A percentile compares a stretch with the other conserved stretches of the same genome.
These are phyloP conservation scores for Gentiana dahurica DNA, from an alignment of 257 asterid species.

Conservation along the genomic window DNA sequence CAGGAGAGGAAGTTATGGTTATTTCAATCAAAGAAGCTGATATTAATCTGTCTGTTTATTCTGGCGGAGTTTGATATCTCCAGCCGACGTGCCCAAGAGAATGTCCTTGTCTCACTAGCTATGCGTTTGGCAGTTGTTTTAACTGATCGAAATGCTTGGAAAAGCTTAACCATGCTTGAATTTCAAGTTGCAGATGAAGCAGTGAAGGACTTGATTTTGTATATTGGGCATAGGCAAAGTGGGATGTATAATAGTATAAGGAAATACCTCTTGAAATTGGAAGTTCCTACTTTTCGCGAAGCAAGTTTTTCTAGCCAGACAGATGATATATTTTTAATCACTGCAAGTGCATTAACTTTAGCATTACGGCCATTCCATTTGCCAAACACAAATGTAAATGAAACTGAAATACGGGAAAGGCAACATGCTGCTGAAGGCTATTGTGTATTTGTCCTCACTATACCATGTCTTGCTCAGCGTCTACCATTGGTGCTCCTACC, in stretches of 20 bases:
- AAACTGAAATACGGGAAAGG: conserved; percentile 25
- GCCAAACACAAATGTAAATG: conserved; percentile 27
- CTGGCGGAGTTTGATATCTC: conserved; percentile 53
- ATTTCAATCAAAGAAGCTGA: conserved; percentile 71
- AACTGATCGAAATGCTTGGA: conserved; percentile 90
- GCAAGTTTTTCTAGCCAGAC: conserved; percentile 29
- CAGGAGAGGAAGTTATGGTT: conserved; percentile 76
- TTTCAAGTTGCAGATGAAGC: conserved; percentile 40
- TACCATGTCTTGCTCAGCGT: conserved; percentile 87
- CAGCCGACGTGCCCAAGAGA: conserved; percentile 28
- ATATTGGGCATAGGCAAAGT: conserved; percentile 53
- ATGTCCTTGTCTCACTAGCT: conserved; percentile 51
- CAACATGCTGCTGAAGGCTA: conserved; percentile 54
- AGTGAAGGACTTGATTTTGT: conserved; percentile 45
- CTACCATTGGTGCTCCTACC: conserved; percentile 74
- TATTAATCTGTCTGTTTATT: conserved; percentile 58
- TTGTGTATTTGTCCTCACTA: conserved; percentile 59
- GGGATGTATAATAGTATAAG: conserved; percentile 53
- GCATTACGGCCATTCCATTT: conserved; percentile 76
- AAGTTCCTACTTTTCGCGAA: conserved; percentile 36
- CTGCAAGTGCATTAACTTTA: conserved; percentile 81
- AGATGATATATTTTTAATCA: conserved; percentile 65
- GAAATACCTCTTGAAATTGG: conserved; percentile 57
- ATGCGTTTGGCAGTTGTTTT: conserved; percentile 83
- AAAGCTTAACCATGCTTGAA: conserved; percentile 29